phyloP scores from a whole-genome alignment of 1,284 basidiomycete species.

The Bjerkandera adusta region DNA sequence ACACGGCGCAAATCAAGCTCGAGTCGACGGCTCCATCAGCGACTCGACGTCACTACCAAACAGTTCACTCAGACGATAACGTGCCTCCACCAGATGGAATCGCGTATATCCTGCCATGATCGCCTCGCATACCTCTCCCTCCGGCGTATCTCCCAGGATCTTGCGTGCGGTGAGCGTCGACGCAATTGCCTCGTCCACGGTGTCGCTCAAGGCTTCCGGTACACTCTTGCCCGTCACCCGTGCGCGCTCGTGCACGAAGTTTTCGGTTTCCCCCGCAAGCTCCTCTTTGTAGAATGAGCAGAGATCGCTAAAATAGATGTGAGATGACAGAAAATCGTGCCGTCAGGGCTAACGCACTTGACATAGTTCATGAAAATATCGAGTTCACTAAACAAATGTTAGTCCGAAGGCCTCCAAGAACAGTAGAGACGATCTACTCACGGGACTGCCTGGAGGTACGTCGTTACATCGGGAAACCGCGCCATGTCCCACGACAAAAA shows the following conservation, averaged over 20 bases:
- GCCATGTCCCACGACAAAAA: slow-evolving; percentile 15
- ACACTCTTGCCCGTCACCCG: slow-evolving; percentile 6
- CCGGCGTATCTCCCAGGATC: slow-evolving; percentile 11
- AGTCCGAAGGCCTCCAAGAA: too few relatives aligned
- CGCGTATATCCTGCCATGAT: slow-evolving; percentile 15
- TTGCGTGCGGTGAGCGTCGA: slow-evolving; percentile 4
- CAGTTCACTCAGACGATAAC: slow-evolving; percentile 19
- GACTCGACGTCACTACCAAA: too few relatives aligned
- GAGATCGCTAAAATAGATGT: slow-evolving; percentile 16
- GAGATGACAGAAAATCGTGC: too few relatives aligned
- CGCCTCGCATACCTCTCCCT: slow-evolving; percentile 17
- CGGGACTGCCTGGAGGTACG: slow-evolving; percentile 15
- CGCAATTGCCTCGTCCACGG: slow-evolving; percentile 25
- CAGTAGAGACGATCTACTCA: slow-evolving; percentile 4
- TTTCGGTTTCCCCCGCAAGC: slow-evolving; percentile 13
- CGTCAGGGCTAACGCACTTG: too few relatives aligned
- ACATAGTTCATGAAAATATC: too few relatives aligned
- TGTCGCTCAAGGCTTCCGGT: slow-evolving; percentile 19
- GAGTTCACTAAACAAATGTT: too few relatives aligned
- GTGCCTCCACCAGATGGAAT: slow-evolving; percentile 13
- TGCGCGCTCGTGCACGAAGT: slow-evolving; percentile 17
- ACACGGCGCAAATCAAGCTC: too few relatives aligned
- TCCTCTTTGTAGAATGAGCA: slow-evolving; percentile 23
- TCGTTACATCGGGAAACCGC: slow-evolving; percentile 13
- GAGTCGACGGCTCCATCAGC: too few relatives aligned